Percentiles rank a stretch among this genome's conserved stretches.
Evolutionary conservation across 345 rosid species (phyloP).

Genomic region (Pseudoturritis turrita): DNA sequence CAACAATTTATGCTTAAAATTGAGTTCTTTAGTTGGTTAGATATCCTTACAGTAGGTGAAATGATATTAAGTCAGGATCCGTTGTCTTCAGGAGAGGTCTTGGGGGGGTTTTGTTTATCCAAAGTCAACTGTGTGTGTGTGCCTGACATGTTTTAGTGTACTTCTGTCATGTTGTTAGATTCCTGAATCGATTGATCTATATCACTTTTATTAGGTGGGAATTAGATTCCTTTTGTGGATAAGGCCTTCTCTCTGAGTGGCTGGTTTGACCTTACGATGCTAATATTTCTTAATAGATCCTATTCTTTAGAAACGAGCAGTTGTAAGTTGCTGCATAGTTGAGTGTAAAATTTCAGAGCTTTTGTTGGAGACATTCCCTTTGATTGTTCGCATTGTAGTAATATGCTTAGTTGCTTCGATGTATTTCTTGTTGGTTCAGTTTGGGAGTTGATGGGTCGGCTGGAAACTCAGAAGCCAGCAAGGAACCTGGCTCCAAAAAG

Average conservation of each 20-base stretch:
- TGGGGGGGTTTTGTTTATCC: constrained; percentile 12
- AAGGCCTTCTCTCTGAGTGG: not conserved
- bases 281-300: not conserved
- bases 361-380: not conserved
- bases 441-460: constrained; percentile 57
- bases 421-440: constrained; percentile 35
- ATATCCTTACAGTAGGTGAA: not conserved
- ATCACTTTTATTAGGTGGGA: constrained; percentile 17
- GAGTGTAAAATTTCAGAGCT: not conserved
- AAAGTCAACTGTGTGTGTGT: constrained; percentile 28
- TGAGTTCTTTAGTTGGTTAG: constrained; percentile 12
- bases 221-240: constrained; percentile 21
- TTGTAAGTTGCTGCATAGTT: constrained; percentile 9
- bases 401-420: not conserved
- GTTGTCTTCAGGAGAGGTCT: constrained; percentile 15
- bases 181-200: constrained; percentile 10
- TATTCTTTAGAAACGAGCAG: not conserved
- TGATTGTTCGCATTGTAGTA: not conserved
- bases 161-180: constrained; percentile 25
- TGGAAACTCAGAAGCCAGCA: constrained; percentile 64
- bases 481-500: constrained; percentile 77
- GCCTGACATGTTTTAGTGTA: constrained; percentile 14
- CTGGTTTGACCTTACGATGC: constrained; percentile 17
- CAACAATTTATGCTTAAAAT: not conserved
- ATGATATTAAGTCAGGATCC: not conserved